Evolutionary conservation across 1,139 yeast species (phyloP), one percentile per base, ranked within the genome.

Genomic region (Yamadazyma spencermartinsiae): DNA sequence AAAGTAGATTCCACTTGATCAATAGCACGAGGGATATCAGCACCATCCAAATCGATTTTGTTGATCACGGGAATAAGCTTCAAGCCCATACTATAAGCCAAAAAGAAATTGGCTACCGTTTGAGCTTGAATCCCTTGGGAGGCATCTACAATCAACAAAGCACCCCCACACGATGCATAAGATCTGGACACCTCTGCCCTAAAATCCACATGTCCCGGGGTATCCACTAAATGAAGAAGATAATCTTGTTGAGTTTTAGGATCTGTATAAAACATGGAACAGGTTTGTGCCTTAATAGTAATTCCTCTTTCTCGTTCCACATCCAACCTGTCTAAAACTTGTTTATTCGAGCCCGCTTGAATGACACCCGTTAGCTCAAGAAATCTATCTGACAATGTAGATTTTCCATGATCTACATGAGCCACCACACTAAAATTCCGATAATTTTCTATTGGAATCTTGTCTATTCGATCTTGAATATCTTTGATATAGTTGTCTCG

Each of bases 131-230:
- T 89, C 35, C 98, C 98, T 56, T 92, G 98, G 2, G 92, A 76
- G 1, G 98, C 98, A 67, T 92, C 98, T 1, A 92, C 96, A 17
- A 92, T 64, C 33, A 92, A 61, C 35, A 92, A 63, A 0, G 98
- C 98, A 10, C 98, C 98, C 27, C 94, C 95, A 68, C 98, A 92
- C 0, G 96, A 86, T 1, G 98, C 97, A 60, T 90, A 89, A 9
- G 96, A 86, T 48, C 98, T 65, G 1, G 95, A 82, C 0, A 92
- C 98, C 54, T 92, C 98, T 7, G 95, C 87, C 39, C 97, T 68
- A 59, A 92, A 92, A 60, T 92, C 98, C 21, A 92, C 98, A 59
- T 92, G 98, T 0, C 98, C 98, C 0, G 98, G 98, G 0, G 98
- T 92, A 60, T 92, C 98, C 34, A 92, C 97, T 33, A 92, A 68